Base-by-base conservation (phyloP, 352 stramenopile species). In the Globisporangium abappressorium region DNA sequence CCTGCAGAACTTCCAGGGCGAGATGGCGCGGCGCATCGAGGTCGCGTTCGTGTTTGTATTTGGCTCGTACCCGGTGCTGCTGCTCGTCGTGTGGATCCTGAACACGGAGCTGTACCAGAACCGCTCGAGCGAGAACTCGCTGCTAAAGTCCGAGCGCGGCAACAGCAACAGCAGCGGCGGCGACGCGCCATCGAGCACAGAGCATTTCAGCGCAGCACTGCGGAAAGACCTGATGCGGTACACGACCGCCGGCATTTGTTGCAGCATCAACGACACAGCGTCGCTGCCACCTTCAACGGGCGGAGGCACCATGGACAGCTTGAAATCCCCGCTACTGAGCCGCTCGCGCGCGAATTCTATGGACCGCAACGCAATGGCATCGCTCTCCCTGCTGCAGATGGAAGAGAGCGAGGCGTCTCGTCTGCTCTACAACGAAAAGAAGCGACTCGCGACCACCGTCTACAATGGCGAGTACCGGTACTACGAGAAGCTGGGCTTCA, bases 401-500 rank as follows among this genome's bases (percentile, higher is more conserved):
- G 85, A 93, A 62, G 86, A 91, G 36, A 73, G 72, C 28, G 80
- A 74, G 26, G 82, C 81, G 0, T 68, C 80, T 0, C 78, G 78
- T 0, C 49, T 93, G 24, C 55, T 61, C 55, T 95, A 95, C 68
- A 81, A 80, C 65, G 87, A 95, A 60, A 95, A 95, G 70, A 94
- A 92, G 68, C 75, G 87, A 24, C 68, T 94, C 2, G 86, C 88
- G 0, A 91, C 88, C 1, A 94, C 88, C 0, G 85, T 95, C 8
- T 93, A 92, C 69, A 93, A 94, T 66, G 76, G 79, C 41, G 84
- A 93, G 64, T 91, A 87, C 66, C 84, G 87, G 22, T 93, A 89
- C 62, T 95, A 94, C 62, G 88, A 94, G 70, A 94, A 95, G 69
- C 71, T 96, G 15, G 88, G 85, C 18, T 94, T 94, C 58, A 94